phyloP scores from a whole-genome alignment of 441 rosid genomes.

The Pelargonium australe region DNA sequence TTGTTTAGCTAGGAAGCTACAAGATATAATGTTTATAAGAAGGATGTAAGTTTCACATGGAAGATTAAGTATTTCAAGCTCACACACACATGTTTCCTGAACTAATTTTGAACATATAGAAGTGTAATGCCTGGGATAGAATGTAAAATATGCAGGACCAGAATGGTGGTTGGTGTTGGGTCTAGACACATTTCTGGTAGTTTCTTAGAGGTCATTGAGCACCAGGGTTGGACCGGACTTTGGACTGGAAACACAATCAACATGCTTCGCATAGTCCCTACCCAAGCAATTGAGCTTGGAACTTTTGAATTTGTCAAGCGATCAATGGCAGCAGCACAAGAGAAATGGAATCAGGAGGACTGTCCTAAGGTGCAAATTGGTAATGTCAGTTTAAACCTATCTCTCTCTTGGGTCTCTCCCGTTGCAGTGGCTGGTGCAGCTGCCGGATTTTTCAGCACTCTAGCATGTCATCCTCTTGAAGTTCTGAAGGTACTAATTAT shows the following conservation, averaged over 20 bases:
- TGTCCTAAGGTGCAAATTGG: constrained; percentile 60
- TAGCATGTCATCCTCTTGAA: constrained; percentile 96
- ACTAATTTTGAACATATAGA: not conserved
- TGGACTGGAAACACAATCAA: constrained; percentile 97
- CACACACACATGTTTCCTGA: not conserved
- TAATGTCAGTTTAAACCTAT: constrained; percentile 44
- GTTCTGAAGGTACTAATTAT: constrained; percentile 66
- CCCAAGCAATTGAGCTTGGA: constrained; percentile 91
- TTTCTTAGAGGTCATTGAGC: constrained; percentile 72
- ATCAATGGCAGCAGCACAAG: constrained; percentile 60
- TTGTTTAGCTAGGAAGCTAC: not conserved
- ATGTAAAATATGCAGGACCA: constrained; percentile 53
- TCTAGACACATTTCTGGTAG: constrained; percentile 79
- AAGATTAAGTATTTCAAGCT: not conserved
- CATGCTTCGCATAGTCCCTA: constrained; percentile 85
- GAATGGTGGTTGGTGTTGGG: constrained; percentile 98
- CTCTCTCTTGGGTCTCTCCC: constrained; percentile 90
- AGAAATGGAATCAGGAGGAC: constrained; percentile 50
- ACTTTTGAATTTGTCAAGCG: constrained; percentile 90
- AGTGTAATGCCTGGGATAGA: constrained; percentile 1
- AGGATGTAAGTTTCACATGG: not conserved
- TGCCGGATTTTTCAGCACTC: constrained; percentile 85
- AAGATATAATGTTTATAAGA: not conserved
- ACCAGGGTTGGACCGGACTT: constrained; percentile 93
- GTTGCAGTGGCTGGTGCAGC: constrained; percentile 93